Evolutionary conservation across 768 basidiomycete species (phyloP).

Genomic region (Suillus lakei): DNA sequence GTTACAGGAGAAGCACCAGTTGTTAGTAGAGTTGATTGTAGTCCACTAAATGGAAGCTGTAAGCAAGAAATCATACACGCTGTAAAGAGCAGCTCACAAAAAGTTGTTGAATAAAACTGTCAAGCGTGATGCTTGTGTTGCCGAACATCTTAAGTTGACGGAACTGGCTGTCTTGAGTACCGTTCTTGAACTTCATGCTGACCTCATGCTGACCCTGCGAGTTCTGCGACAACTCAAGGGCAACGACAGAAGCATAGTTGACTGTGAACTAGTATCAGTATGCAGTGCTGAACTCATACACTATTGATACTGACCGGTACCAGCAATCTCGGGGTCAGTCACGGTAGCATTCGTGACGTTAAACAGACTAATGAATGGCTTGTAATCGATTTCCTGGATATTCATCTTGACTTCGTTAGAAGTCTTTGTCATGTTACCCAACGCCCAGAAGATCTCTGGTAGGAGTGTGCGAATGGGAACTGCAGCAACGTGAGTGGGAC

Average conservation of each 20-base stretch:
- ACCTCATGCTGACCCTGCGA: slow-evolving; percentile 70
- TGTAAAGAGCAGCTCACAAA: slow-evolving; percentile 3
- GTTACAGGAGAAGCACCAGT: slow-evolving; percentile 24
- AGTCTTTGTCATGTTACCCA: slow-evolving; percentile 76
- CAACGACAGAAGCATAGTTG: slow-evolving; percentile 68
- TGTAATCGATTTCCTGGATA: slow-evolving; percentile 76
- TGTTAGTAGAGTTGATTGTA: slow-evolving; percentile 17
- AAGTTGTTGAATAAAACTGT: slow-evolving; percentile 7
- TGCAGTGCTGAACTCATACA: background rate
- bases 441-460: slow-evolving; percentile 65
- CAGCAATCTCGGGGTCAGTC: slow-evolving; percentile 57
- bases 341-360: slow-evolving; percentile 63
- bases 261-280: slow-evolving; percentile 41
- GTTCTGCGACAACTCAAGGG: slow-evolving; percentile 68
- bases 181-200: slow-evolving; percentile 80
- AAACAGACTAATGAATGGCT: slow-evolving; percentile 84
- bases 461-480: slow-evolving; percentile 78
- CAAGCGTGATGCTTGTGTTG: slow-evolving; percentile 12
- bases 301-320: slow-evolving; percentile 56
- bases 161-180: slow-evolving; percentile 57
- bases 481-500: slow-evolving; percentile 29
- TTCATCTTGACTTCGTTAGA: slow-evolving; percentile 74
- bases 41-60: slow-evolving; percentile 7
- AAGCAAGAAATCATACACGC: background rate
- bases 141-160: slow-evolving; percentile 68